Base-by-base conservation (phyloP, 495 filamentous ascomycete species). In the Podospora tetraspora region DNA sequence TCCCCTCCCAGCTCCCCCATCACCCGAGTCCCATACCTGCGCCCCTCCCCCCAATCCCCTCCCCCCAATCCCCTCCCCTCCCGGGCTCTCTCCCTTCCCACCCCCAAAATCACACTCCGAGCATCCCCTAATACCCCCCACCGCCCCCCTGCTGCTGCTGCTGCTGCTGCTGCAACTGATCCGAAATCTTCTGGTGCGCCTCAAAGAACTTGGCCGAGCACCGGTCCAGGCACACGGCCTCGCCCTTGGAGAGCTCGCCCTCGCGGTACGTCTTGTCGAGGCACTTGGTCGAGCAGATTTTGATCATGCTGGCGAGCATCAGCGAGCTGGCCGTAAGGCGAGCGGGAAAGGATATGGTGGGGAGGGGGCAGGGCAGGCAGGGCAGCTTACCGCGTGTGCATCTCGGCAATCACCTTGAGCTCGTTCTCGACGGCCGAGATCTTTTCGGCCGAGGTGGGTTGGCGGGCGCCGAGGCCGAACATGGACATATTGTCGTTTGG, bases 131-230 rank as follows among this genome's bases (percentile, higher is more conserved):
- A n/a, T n/a, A 25, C 32, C 32, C 32, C 32, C 70, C 74, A 24
- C 73, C 74, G 27, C 81, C 79, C 11, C 78, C 77, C 10, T 78
- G 80, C 67, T 76, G 81, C 59, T 68, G 73, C 74, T 78, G 74
- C 59, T 79, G 79, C 71, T 85, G 80, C 66, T 79, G 77, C 71
- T 87, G 84, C 67, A 87, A 74, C 68, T 83, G 76, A 66, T 87
- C 85, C 58, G 83, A 85, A 59, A 99, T 91, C 84, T 97, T 98
- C 82, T 95, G 86, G 80, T 97, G 92, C 75, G 97, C 93, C 69
- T 99, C 95, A 82, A 99, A 97, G 86, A 97, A 98, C 84, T 99
- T 99, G 76, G 90, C 84, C 52, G 94, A 89, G 81, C 95, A 99
- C 70, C 95, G 91, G 83, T 99, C 95, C 70, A 99, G 87, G 82